phyloP scores from a whole-genome alignment of 208 protist species.

The Trypanosoma lewisi region DNA sequence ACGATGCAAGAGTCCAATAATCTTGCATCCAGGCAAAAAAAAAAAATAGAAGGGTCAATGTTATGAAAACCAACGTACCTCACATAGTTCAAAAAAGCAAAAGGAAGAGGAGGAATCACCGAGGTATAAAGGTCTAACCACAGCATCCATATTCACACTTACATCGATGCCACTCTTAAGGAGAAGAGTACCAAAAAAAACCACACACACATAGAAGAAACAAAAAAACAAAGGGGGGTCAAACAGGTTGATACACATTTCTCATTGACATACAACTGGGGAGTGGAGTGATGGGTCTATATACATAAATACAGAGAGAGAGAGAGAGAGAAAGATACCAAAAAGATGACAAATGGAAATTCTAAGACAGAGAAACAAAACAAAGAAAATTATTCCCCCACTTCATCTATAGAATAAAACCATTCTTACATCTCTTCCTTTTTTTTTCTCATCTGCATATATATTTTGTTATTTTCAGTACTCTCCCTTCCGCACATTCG shows the following conservation, averaged over 20 bases:
- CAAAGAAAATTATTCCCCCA: neutral
- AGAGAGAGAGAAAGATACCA: neutral
- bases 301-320: neutral
- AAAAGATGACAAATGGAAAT: neutral
- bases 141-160: neutral
- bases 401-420: too few relatives aligned
- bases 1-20: too few relatives aligned
- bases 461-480: slow-evolving; percentile 11
- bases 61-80: neutral
- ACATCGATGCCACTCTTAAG: too few relatives aligned
- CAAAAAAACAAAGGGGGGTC: too few relatives aligned
- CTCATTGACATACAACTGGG: too few relatives aligned
- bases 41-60: neutral
- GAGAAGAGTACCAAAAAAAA: too few relatives aligned
- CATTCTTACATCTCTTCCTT: slow-evolving; percentile 6
- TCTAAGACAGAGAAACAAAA: neutral
- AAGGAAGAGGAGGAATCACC: too few relatives aligned
- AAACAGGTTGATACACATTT: too few relatives aligned
- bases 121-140: neutral
- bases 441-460: neutral
- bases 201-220: neutral
- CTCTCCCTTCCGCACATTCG: slow-evolving; percentile 32
- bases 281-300: neutral
- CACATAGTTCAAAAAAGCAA: neutral
- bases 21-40: too few relatives aligned